Evolutionary conservation across 306 rosid genomes (phyloP).

Genomic region (Gillenia trifoliata): DNA sequence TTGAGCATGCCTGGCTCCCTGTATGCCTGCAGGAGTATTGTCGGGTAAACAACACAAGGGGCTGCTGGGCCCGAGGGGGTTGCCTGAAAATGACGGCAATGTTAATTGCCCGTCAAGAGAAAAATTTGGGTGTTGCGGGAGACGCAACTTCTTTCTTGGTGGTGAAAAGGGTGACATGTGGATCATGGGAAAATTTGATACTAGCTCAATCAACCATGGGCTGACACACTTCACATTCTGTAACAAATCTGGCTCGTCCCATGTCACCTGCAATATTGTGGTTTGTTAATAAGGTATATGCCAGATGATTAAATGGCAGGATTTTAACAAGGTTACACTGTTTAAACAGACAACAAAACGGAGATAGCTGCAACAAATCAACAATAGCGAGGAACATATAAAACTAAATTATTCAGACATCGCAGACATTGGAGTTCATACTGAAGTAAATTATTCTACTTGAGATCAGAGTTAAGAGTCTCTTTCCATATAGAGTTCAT

Average conservation of each 20-base stretch:
- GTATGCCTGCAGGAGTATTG: constrained; percentile 97
- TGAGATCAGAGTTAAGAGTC: not conserved
- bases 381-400: not conserved
- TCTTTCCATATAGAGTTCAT: not conserved
- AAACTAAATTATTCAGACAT: not conserved
- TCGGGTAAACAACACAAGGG: constrained; percentile 78
- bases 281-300: not conserved
- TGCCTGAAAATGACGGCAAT: constrained; percentile 60
- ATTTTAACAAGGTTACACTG: not conserved
- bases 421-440: not conserved
- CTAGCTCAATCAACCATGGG: constrained; percentile 93
- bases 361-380: not conserved
- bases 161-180: constrained; percentile 66
- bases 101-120: constrained; percentile 58
- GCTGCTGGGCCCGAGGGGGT: constrained; percentile 74
- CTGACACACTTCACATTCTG: constrained; percentile 94
- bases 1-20: constrained; percentile 99
- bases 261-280: constrained; percentile 58
- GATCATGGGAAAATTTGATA: constrained; percentile 62
- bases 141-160: constrained; percentile 82
- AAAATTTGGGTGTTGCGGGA: constrained; percentile 57
- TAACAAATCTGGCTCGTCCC: constrained; percentile 99
- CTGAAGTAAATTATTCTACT: not conserved
- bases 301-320: not conserved
- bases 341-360: not conserved